Conservation (phyloP, 2,329 filamentous ascomycete genomes). For the Sclerotinia spermophila region DNA sequence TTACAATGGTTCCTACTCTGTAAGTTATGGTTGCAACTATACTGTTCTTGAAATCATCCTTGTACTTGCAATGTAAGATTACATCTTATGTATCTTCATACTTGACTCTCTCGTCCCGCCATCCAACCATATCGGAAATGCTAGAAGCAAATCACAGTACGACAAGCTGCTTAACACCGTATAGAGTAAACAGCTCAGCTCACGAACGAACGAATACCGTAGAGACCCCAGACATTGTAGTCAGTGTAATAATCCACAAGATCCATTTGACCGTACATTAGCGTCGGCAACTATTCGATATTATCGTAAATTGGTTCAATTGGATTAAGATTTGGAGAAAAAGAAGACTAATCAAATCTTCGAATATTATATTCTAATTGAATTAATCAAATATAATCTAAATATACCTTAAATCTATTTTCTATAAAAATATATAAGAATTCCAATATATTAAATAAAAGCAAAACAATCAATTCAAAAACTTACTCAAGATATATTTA, state of each 20-base stretch:
- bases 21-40: too few relatives aligned
- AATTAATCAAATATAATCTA: too few relatives aligned
- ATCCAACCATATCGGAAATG: neutral
- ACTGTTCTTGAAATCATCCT: neutral
- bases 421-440: too few relatives aligned
- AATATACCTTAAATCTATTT: too few relatives aligned
- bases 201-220: neutral
- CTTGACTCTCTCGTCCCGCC: neutral
- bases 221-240: neutral
- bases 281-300: slow-evolving; percentile 1
- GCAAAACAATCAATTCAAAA: neutral
- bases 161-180: neutral
- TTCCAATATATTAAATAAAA: too few relatives aligned
- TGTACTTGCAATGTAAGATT: neutral
- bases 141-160: too few relatives aligned
- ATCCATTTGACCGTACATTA: neutral
- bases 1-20: neutral
- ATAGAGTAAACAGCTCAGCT: neutral
- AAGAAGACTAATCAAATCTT: too few relatives aligned
- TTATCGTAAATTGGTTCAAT: neutral
- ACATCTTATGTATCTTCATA: too few relatives aligned
- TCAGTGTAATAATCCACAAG: neutral
- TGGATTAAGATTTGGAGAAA: neutral
- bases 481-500: neutral
- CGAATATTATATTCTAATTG: too few relatives aligned